Conservation (phyloP, 768 basidiomycete genomes). For the Termitomyces sp. region DNA sequence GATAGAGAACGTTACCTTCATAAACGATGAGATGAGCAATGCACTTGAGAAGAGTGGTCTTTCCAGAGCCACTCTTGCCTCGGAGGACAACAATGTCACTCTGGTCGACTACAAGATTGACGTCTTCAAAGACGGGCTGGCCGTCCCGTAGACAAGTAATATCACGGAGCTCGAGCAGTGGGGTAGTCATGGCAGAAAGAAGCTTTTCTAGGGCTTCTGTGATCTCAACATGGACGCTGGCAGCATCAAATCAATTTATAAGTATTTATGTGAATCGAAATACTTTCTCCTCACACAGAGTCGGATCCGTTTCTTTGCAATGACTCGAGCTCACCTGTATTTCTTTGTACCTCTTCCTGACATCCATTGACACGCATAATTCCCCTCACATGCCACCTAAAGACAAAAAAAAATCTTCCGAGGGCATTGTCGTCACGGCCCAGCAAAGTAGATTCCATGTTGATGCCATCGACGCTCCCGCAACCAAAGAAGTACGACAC, state of each 20-base stretch:
- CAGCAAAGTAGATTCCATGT: constrained; percentile 46
- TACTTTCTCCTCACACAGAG: not conserved
- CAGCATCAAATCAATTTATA: not conserved
- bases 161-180: constrained; percentile 48
- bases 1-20: constrained; percentile 55
- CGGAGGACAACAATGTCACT: constrained; percentile 77
- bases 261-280: not conserved
- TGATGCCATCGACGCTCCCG: constrained; percentile 35
- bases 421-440: constrained; percentile 32
- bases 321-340: not conserved
- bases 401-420: constrained; percentile 7
- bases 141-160: constrained; percentile 44
- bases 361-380: not conserved
- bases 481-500: constrained; percentile 16
- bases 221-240: not conserved
- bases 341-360: not conserved
- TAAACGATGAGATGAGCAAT: constrained; percentile 76
- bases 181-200: constrained; percentile 1
- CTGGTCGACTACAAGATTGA: constrained; percentile 58
- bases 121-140: constrained; percentile 49
- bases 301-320: not conserved
- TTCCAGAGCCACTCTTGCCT: constrained; percentile 78
- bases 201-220: not conserved
- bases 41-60: constrained; percentile 80
- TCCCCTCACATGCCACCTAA: constrained; percentile 6